Conservation (phyloP, 2,329 filamentous ascomycete species). For the Teratosphaeria pseudoeucalypti region DNA sequence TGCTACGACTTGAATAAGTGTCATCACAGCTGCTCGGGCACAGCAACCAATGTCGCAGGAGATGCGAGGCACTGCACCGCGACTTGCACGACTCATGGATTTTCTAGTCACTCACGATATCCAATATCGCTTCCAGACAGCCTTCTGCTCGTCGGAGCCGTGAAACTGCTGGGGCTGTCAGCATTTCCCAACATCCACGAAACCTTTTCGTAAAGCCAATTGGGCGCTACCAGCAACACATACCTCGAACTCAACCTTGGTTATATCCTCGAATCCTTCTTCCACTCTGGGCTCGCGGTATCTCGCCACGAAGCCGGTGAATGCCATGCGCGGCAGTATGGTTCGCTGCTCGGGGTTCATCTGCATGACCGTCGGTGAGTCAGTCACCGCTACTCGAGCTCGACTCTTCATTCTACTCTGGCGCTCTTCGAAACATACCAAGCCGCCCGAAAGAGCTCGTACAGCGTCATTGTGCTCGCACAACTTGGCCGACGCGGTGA, state of each 20-base stretch:
- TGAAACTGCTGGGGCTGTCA: slow-evolving; percentile 44
- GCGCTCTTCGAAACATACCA: slow-evolving; percentile 14
- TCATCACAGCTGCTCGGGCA: neutral
- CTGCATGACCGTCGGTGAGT: slow-evolving; percentile 25
- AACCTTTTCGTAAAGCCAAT: neutral
- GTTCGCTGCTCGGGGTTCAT: slow-evolving; percentile 75
- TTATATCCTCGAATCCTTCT: slow-evolving; percentile 79
- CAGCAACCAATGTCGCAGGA: neutral
- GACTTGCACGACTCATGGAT: neutral
- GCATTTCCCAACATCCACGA: neutral
- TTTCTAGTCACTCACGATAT: slow-evolving; percentile 24
- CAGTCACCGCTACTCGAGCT: slow-evolving; percentile 4
- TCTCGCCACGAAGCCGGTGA: slow-evolving; percentile 61
- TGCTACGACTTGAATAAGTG: neutral
- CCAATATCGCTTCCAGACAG: slow-evolving; percentile 72
- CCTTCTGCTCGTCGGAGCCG: slow-evolving; percentile 57
- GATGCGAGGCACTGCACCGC: neutral
- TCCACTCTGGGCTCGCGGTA: slow-evolving; percentile 60
- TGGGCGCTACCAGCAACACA: slow-evolving; percentile 14
- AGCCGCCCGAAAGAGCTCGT: slow-evolving; percentile 49
- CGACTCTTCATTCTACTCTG: neutral
- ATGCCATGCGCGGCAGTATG: slow-evolving; percentile 68
- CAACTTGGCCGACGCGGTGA: slow-evolving; percentile 60
- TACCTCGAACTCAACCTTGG: slow-evolving; percentile 61
- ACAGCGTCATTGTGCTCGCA: slow-evolving; percentile 83